These are phyloP conservation scores for Candida insectalens DNA, from an alignment of 805 yeast genomes.

Conservation along the genomic window DNA sequence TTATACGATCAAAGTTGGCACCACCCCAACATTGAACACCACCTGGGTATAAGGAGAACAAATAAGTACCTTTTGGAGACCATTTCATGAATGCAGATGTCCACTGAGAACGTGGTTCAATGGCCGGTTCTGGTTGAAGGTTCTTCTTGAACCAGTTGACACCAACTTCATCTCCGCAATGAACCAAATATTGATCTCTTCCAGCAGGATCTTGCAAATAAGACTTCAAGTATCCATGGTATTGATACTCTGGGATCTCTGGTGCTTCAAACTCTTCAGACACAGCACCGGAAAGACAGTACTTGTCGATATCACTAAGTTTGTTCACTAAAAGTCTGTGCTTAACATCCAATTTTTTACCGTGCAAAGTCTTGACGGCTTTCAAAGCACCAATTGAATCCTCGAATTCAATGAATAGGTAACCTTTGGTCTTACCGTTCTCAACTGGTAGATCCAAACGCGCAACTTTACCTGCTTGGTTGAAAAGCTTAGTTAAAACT, in stretches of 20 bases:
- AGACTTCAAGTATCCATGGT: constrained; percentile 73
- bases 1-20: constrained; percentile 57
- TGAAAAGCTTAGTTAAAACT: constrained; percentile 74
- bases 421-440: constrained; percentile 77
- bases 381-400: constrained; percentile 57
- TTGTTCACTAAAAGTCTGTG: constrained; percentile 83
- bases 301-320: constrained; percentile 74
- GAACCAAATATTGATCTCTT: constrained; percentile 84
- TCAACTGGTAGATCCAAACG: constrained; percentile 79
- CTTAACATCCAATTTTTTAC: constrained; percentile 87
- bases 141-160: constrained; percentile 76
- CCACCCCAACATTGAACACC: constrained; percentile 98
- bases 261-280: constrained; percentile 64
- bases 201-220: constrained; percentile 88
- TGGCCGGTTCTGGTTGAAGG: constrained; percentile 62
- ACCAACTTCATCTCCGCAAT: constrained; percentile 70
- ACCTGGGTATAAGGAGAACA: constrained; percentile 83
- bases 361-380: constrained; percentile 73
- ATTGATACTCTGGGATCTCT: constrained; percentile 55
- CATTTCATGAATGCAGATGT: constrained; percentile 81
- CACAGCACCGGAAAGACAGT: constrained; percentile 54
- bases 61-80: constrained; percentile 87
- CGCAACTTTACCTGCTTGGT: constrained; percentile 67
- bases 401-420: constrained; percentile 73
- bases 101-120: constrained; percentile 76